phyloP scores from a whole-genome alignment of 768 basidiomycete species.

The Lactarius akahatsu region DNA sequence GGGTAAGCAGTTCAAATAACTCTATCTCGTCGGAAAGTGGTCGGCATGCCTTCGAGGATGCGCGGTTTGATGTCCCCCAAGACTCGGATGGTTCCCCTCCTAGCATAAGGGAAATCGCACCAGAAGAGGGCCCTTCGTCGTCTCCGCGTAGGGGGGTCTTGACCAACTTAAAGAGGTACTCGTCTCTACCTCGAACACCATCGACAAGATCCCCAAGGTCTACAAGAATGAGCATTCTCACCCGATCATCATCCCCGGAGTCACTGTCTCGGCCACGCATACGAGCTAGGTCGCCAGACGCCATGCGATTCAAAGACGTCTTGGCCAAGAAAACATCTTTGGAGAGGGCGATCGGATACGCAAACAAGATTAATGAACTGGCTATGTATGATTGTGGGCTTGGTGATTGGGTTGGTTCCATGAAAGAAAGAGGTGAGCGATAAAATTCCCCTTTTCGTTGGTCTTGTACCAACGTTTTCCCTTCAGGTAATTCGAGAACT shows the following conservation, averaged over 20 bases:
- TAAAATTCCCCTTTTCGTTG: constrained; percentile 9
- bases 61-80: neutral
- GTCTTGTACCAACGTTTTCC: constrained; percentile 5
- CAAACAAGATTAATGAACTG: constrained; percentile 81
- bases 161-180: constrained; percentile 44
- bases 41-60: constrained; percentile 22
- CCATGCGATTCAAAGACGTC: constrained; percentile 72
- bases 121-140: constrained; percentile 18
- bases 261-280: constrained; percentile 35
- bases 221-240: constrained; percentile 15
- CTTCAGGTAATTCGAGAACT: constrained; percentile 24
- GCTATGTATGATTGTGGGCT: constrained; percentile 74
- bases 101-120: constrained; percentile 8
- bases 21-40: constrained; percentile 31
- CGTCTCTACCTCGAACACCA: constrained; percentile 65
- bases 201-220: constrained; percentile 39
- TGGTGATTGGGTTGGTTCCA: constrained; percentile 67
- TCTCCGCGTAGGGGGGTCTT: constrained; percentile 32
- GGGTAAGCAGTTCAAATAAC: constrained; percentile 33
- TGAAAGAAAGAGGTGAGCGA: constrained; percentile 53
- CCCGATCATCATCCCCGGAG: constrained; percentile 29
- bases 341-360: constrained; percentile 74
- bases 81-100: constrained; percentile 6
- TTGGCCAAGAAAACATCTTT: constrained; percentile 49
- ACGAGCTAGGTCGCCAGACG: constrained; percentile 53